Percentiles rank a stretch among this genome's conserved stretches.
Evolutionary conservation across 345 rosid species (phyloP).

Genomic region (Kandelia obovata): DNA sequence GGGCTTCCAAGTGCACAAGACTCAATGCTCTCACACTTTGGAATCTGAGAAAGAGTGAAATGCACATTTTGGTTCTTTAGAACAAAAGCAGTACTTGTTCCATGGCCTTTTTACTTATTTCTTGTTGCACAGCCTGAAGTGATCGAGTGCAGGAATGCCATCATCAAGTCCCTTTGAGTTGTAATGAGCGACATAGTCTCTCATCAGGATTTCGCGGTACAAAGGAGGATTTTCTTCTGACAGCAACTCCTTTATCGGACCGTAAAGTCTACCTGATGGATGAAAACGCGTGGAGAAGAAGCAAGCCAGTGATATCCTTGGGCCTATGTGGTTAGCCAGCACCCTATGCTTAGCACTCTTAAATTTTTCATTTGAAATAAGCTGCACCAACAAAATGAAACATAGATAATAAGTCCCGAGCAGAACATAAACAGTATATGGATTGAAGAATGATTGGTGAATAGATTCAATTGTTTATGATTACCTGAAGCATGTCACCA

Average conservation of each 20-base stretch:
- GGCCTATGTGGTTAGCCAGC: conserved; percentile 19
- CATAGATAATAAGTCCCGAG: no score
- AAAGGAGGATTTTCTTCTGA: conserved; percentile 19
- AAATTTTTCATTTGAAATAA: conserved; percentile 21
- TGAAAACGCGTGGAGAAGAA: conserved; percentile 20
- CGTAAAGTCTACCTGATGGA: conserved; percentile 7
- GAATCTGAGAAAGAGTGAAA: no score
- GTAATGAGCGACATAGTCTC: conserved; percentile 2
- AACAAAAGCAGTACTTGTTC: no score
- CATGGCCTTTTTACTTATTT: no score
- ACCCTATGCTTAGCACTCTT: conserved; percentile 24
- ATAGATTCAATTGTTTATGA: neutral
- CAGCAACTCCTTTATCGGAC: conserved; percentile 20
- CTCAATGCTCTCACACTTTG: no score
- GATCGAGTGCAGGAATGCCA: neutral
- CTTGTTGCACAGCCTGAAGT: conserved; percentile 1
- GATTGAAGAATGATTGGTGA: no score
- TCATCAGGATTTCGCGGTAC: conserved; percentile 10
- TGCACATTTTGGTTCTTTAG: no score
- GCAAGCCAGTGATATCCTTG: conserved; percentile 26
- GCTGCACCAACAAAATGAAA: neutral
- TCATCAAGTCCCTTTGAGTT: conserved; percentile 1
- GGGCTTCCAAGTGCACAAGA: no score
- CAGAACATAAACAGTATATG: no score
- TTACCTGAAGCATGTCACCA: conserved; percentile 26